Evolutionary conservation across 345 rosid genomes (phyloP), one percentile per base, ranked within the genome.

Genomic region (Raphanus sativus): DNA sequence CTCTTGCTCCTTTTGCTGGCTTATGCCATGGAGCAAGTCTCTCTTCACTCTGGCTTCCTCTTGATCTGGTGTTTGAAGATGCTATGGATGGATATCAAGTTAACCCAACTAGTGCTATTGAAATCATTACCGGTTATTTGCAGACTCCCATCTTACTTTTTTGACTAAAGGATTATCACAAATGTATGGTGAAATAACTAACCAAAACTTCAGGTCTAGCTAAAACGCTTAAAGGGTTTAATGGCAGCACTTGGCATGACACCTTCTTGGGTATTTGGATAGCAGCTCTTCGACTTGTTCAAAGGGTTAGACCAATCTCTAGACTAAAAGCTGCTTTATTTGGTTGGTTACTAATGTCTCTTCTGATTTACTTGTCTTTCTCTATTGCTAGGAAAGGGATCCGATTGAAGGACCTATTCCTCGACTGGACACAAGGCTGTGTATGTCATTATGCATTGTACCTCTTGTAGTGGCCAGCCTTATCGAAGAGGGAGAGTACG

Each of bases 351-450:
- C 34, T 62, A 76, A 29, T 32, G 63, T 6, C 77, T 78, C 9
- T 15, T 74, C 78, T 79, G 42, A 74, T 40, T 40, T 36, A 55
- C 56, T 30, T 4, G 9, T 36, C 13, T 55, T 67, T 45, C 32
- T 75, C 71, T 38, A 56, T 15, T 70, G 70, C 67, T 70, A 95
- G 99, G 99, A 93, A 84, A 88, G 94, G 80, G 93, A 95, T 83
- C 91, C 97, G 59, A 86, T 86, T 76, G 99, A 95, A 82, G 98
- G 94, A 48, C 98, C 98, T 55, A 82, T 89, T 74, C 98, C 98
- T 77, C 91, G 89, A 32, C 79, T 88, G 65, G 98, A 95, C 80
- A 88, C 97, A 72, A 88, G 91, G 83, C 84, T 95, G 76, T 85
- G 92, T 86, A 84, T 95, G 97, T 81, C 94, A 81, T 81, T 93